Percentiles rank a stretch among this genome's conserved stretches.
phyloP scores from a whole-genome alignment of 2,329 filamentous ascomycete genomes.

The Mollisia scopiformis region DNA sequence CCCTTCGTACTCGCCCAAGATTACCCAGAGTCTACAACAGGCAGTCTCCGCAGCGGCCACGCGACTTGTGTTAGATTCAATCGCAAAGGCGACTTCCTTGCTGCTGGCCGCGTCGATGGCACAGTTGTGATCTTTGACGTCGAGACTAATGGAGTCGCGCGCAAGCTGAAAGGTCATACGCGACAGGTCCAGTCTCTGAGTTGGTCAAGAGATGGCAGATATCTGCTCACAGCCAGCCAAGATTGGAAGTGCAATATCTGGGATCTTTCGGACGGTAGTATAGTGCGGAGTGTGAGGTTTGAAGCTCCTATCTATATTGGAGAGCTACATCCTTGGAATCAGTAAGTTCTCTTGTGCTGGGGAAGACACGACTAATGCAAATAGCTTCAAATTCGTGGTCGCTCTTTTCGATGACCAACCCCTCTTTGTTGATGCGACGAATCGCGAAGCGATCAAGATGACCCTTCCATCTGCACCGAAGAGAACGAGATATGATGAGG shows the following conservation, averaged over 20 bases:
- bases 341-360: conserved; percentile 54
- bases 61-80: conserved; percentile 81
- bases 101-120: conserved; percentile 91
- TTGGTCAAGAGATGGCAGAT: conserved; percentile 91
- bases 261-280: conserved; percentile 79
- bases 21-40: conserved; percentile 88
- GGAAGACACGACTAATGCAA: neutral
- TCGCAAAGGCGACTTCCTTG: conserved; percentile 90
- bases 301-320: conserved; percentile 94
- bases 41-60: conserved; percentile 76
- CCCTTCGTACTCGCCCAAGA: conserved; percentile 75
- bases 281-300: conserved; percentile 81
- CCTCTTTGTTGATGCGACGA: conserved; percentile 79
- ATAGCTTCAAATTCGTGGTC: conserved; percentile 80
- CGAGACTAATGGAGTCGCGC: conserved; percentile 94
- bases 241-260: conserved; percentile 97
- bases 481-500: conserved; percentile 69
- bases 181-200: conserved; percentile 92
- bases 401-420: conserved; percentile 94
- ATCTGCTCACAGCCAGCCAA: conserved; percentile 89
- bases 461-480: conserved; percentile 81
- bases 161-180: conserved; percentile 91
- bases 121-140: conserved; percentile 96
- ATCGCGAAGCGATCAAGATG: conserved; percentile 71
- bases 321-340: conserved; percentile 88